Base-by-base conservation (phyloP, 2,329 filamentous ascomycete species). In the Paraphoma sp. region DNA sequence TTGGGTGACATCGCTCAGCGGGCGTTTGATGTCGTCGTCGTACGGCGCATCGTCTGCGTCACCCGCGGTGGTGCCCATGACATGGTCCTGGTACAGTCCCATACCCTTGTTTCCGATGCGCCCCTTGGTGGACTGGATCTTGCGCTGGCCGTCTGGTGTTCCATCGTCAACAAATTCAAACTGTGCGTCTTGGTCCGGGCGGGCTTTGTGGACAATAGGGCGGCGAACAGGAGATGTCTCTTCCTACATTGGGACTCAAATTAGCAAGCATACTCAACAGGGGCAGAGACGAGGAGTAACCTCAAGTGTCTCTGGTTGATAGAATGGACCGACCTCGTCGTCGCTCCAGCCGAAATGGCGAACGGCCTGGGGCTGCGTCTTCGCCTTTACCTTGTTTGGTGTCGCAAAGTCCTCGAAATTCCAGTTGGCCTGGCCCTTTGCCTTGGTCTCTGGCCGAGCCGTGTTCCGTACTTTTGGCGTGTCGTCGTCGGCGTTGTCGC, bases 351-450 rank as follows among this genome's bases (percentile, higher is more conserved):
- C 84, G 73, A 88, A 87, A 74, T 95, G 89, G 53, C 91, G 89
- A 57, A 88, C 84, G 59, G 95, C 88, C 70, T 92, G 86, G 40
- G 84, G 80, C 57, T 88, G 84, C 51, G 84, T 75, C 75, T 89
- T 90, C 45, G 83, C 79, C 4, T 84, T 82, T 46, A 86, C 81
- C 82, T 96, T 97, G 63, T 89, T 85, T 0, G 94, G 94, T 0
- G 93, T 97, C 14, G 82, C 81, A 68, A 96, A 96, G 78, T 97
- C 93, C 59, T 92, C 87, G 76, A 98, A 98, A 47, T 87, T 87
- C 93, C 94, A 97, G 60, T 91, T 89, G 62, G 87, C 87, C 56
- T 83, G 81, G 72, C 92, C 88, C 79, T 90, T 91, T 61, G 64
- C 52, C 55, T 68, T 59, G 60, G 66, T 51, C 17, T 54, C 53